Evolutionary conservation across 345 rosid species (phyloP).

Genomic region (Cardamine occulta): DNA sequence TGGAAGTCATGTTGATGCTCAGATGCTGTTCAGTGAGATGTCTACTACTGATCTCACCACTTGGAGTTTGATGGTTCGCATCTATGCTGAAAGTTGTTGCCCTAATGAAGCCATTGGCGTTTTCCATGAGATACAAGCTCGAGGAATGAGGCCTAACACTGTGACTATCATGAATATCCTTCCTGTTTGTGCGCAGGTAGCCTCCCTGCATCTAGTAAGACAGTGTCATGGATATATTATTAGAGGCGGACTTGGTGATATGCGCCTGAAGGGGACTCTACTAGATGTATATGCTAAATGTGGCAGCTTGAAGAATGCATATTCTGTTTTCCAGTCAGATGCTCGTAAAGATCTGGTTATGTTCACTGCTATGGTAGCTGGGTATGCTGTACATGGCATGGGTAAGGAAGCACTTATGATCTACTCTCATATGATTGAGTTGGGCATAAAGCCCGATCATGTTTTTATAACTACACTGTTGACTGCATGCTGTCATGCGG

Average conservation of each 20-base stretch:
- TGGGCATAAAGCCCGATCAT: conserved; percentile 72
- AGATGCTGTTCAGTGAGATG: conserved; percentile 53
- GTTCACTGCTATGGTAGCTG: conserved; percentile 80
- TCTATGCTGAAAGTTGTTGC: conserved; percentile 59
- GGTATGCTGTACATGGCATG: conserved; percentile 85
- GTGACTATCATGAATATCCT: conserved; percentile 77
- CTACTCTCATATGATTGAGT: conserved; percentile 62
- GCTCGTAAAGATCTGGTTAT: conserved; percentile 65
- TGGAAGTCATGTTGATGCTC: conserved; percentile 60
- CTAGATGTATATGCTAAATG: conserved; percentile 83
- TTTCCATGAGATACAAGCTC: conserved; percentile 60
- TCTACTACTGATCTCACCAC: conserved; percentile 61
- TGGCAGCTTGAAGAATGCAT: conserved; percentile 63
- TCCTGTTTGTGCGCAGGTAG: conserved; percentile 66
- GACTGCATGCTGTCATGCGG: conserved; percentile 82
- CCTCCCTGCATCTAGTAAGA: conserved; percentile 62
- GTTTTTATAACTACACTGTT: conserved; percentile 70
- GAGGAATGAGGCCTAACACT: conserved; percentile 71
- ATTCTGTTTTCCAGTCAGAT: conserved; percentile 58
- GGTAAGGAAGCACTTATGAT: conserved; percentile 74
- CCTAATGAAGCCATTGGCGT: conserved; percentile 58
- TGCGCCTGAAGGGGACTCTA: conserved; percentile 63
- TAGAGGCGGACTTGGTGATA: conserved; percentile 64
- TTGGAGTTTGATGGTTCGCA: conserved; percentile 85
- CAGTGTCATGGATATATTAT: conserved; percentile 77